phyloP scores from a whole-genome alignment of 2,329 filamentous ascomycete species.

The Scytalidium lignicola region DNA sequence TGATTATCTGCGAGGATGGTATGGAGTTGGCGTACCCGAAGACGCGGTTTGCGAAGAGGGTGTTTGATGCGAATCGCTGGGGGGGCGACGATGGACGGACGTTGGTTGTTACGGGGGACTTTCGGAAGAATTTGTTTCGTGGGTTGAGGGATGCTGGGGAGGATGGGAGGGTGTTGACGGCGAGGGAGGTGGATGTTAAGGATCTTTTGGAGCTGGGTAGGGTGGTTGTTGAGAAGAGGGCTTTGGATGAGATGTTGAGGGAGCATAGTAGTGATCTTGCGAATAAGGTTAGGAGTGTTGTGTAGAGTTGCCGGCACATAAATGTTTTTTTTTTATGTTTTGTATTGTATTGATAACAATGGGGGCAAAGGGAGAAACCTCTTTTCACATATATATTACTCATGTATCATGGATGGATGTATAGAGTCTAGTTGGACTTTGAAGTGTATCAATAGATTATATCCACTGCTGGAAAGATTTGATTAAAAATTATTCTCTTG shows the following conservation, averaged over 20 bases:
- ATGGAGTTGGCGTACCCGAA: conserved; percentile 55
- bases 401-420: too few relatives aligned
- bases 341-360: too few relatives aligned
- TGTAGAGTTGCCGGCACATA: conserved; percentile 10
- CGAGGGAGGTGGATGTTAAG: conserved; percentile 90
- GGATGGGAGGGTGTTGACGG: conserved; percentile 64
- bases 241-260: conserved; percentile 69
- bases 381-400: too few relatives aligned
- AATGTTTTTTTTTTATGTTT: too few relatives aligned
- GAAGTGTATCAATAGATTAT: too few relatives aligned
- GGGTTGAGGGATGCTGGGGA: conserved; percentile 59
- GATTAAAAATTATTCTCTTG: too few relatives aligned
- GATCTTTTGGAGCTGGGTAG: conserved; percentile 81
- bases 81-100: conserved; percentile 63
- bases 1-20: conserved; percentile 77
- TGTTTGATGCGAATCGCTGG: conserved; percentile 68
- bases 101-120: conserved; percentile 64
- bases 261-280: conserved; percentile 64
- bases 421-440: too few relatives aligned
- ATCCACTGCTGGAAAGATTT: too few relatives aligned
- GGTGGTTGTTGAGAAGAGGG: conserved; percentile 79
- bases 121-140: conserved; percentile 58
- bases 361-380: not conserved
- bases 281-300: conserved; percentile 16
- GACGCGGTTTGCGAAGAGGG: conserved; percentile 57